These are phyloP conservation scores for Naganishia onofrii DNA, from an alignment of 768 basidiomycete species.

Conservation along the genomic window DNA sequence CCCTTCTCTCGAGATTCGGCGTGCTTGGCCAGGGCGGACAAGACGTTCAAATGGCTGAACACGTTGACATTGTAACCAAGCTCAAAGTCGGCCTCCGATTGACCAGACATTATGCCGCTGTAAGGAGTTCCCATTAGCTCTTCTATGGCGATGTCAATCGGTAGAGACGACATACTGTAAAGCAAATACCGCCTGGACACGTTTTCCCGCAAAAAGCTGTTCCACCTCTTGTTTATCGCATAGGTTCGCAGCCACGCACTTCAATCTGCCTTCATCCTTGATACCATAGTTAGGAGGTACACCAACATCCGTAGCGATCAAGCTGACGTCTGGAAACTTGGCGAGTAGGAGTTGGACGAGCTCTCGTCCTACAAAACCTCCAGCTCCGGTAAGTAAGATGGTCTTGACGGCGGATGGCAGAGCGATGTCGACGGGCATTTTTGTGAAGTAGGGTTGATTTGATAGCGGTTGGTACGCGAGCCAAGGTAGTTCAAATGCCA, in stretches of 20 bases:
- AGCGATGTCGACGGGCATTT: constrained; percentile 42
- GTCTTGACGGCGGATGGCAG: constrained; percentile 50
- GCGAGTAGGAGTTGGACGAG: constrained; percentile 46
- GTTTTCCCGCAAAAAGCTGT: constrained; percentile 29
- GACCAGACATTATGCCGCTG: constrained; percentile 64
- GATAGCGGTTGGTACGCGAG: neutral
- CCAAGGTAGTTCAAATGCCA: neutral
- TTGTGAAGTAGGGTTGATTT: neutral
- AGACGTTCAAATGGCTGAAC: constrained; percentile 47
- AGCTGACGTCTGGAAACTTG: constrained; percentile 39
- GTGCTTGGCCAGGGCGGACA: constrained; percentile 43
- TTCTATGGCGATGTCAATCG: neutral
- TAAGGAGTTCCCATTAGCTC: too few species aligned
- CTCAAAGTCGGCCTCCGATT: constrained; percentile 63
- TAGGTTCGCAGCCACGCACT: constrained; percentile 34
- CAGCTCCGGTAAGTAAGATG: constrained; percentile 50
- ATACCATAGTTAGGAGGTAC: constrained; percentile 39
- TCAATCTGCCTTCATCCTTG: constrained; percentile 26
- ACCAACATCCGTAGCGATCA: constrained; percentile 50
- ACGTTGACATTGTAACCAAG: constrained; percentile 55
- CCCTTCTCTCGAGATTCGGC: constrained; percentile 32
- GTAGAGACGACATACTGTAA: constrained; percentile 22
- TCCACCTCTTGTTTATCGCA: constrained; percentile 32
- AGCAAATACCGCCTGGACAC: constrained; percentile 34
- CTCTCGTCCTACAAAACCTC: constrained; percentile 51